Evolutionary conservation across 768 basidiomycete species (phyloP), one percentile per base, ranked within the genome.

Genomic region (Termitomyces sp.): DNA sequence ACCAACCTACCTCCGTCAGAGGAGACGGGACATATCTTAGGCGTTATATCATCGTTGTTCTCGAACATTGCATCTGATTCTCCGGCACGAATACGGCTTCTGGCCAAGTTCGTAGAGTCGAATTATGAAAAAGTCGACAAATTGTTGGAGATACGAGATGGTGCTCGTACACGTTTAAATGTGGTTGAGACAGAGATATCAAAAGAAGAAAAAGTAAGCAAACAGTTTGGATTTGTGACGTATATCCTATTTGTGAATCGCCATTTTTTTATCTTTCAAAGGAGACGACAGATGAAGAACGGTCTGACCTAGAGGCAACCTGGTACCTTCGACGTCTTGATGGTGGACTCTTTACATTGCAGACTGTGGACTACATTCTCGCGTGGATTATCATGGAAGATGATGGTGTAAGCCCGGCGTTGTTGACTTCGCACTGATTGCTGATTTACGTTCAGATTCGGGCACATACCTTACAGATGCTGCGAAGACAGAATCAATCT

Each of bases 351-450:
- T 94, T 91, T 68, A 89, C 88, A 1, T 72, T 98, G 8, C 96
- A 98, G 67, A 93, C 88, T 18, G 83, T 93, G 40, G 96, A 98
- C 71, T 98, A 95, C 65, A 90, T 98, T 59, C 73, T 98, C 39
- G 94, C 91, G 5, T 99, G 97, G 97, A 73, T 98, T 27, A 82
- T 86, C 55, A 95, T 98, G 95, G 97, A 99, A 73, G 96, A 98
- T 65, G 96, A 98, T 65, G 97, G 96, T 37, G 97, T 97, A 75
- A 56, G 91, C 16, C 27, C 42, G 24, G 2, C 24, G 72, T 4
- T 0, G 59, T 8, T 36, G 2, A 26, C 36, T 48, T 57, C 48
- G 46, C 16, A 26, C 34, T 48, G 39, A 57, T 10, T 34, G 27
- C 6, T 34, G 12, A 16, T 52, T 22, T 30, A 3, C 33, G 4